Percentiles rank a stretch among this genome's conserved stretches.
Conservation (phyloP, 768 basidiomycete species). For the Hericium coralloides region DNA sequence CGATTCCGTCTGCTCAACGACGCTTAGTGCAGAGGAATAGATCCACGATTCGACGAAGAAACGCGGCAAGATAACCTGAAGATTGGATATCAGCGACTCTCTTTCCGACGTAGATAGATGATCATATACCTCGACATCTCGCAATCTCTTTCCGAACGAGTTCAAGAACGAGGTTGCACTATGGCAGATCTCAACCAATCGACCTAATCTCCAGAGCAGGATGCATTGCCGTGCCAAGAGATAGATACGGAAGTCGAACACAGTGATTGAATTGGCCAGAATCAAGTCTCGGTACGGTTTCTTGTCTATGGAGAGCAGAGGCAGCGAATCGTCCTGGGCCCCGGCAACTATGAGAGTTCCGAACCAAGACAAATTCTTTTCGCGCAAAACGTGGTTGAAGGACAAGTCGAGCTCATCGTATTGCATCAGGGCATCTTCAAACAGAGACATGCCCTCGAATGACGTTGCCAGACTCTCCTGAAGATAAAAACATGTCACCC, state of each 20-base stretch:
- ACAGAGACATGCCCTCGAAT: conserved; percentile 82
- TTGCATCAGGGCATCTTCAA: conserved; percentile 81
- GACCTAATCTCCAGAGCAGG: conserved; percentile 61
- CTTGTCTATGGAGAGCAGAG: conserved; percentile 67
- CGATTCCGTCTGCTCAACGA: conserved; percentile 67
- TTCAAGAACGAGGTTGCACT: conserved; percentile 70
- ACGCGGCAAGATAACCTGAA: conserved; percentile 42
- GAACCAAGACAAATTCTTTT: conserved; percentile 89
- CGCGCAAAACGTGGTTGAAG: conserved; percentile 66
- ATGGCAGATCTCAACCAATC: conserved; percentile 59
- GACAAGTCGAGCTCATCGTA: conserved; percentile 88
- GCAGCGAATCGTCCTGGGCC: conserved; percentile 67
- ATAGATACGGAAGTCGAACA: conserved; percentile 91
- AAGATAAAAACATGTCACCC: background rate
- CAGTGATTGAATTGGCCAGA: conserved; percentile 79
- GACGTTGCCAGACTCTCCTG: conserved; percentile 93
- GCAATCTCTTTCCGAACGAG: conserved; percentile 65
- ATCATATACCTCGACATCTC: conserved; percentile 58
- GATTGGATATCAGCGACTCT: conserved; percentile 3
- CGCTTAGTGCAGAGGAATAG: conserved; percentile 81
- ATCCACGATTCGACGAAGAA: conserved; percentile 91
- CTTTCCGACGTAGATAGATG: background rate
- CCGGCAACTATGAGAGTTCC: conserved; percentile 69
- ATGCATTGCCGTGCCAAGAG: conserved; percentile 80
- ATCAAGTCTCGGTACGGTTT: conserved; percentile 90